Base-by-base conservation (phyloP, 1,284 basidiomycete genomes). In the Trichosporon ovoides region DNA sequence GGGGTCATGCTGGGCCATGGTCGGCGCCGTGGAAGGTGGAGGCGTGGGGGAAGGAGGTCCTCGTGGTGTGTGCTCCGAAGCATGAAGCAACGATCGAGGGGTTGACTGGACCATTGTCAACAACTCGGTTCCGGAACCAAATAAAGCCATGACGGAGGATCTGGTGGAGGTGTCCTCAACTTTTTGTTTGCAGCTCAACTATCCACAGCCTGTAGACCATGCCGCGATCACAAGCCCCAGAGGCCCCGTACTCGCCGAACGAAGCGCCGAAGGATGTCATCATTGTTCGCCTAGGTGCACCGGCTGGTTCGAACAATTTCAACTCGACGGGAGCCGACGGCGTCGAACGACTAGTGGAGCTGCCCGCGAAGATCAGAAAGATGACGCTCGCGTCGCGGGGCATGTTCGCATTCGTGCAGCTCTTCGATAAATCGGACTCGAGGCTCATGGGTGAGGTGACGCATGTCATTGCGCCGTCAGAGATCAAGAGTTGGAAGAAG, bases 271-370 rank as follows among this genome's bases (percentile, higher is more conserved):
- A 54, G 0, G 58, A 66, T 24, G 67, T 70, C 38, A 24, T 56
- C 31, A 58, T 75, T 2, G 70, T 73, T 19, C 61, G 64, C 12
- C 65, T 75, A 16, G 67, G 67, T 14, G 54, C 68, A 0, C 71
- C 73, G 3, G 65, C 68, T 40, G 73, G 73, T 16, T 71, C 69
- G 36, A 67, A 67, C 62, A 68, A 69, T 50, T 75, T 69, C 56
- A 53, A 65, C 14, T 69, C 62, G 19, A 36, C 53, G n/a, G 69
- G 70, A 48, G 40, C 64, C 16, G 53, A 65, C 10, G 69, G 64
- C 13, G 54, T 50, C 4, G 67, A 71, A 56, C 57, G 70, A 14
- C 59, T 74, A n/a, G 73, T 75, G 3, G 73, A 74, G 60, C 59
- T 71, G 31, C 60, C 64, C 1, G 61, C 57, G 9, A 67, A 65